Percentiles rank a stretch among this genome's conserved stretches.
Evolutionary conservation across 805 yeast species (phyloP).

Genomic region (Saccharomyces kudriavzevii): DNA sequence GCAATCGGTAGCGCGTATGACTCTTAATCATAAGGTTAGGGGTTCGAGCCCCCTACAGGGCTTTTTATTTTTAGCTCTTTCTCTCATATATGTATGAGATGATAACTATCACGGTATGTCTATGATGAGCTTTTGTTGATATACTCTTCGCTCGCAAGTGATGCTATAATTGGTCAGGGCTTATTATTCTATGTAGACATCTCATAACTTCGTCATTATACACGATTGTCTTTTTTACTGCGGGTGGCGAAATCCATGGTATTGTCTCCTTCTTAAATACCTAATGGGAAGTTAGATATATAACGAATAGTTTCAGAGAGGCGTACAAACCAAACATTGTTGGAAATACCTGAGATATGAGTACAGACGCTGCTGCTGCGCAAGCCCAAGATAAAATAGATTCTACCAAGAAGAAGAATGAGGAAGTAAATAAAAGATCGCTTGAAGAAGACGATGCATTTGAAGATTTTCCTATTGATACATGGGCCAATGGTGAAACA

Average conservation of each 20-base stretch:
- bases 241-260: not conserved
- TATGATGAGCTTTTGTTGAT: not conserved
- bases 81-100: too few species aligned
- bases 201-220: not conserved
- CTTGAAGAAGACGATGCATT: conserved; percentile 95
- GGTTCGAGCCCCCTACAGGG: conserved; percentile 27
- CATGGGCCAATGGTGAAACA: conserved; percentile 61
- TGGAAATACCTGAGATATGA: not conserved
- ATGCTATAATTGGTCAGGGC: not conserved
- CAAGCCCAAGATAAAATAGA: not conserved
- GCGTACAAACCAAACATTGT: not conserved
- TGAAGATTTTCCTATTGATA: conserved; percentile 91
- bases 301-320: not conserved
- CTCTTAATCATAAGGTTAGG: conserved; percentile 21
- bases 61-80: conserved; percentile 4
- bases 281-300: not conserved
- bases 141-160: not conserved
- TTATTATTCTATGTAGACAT: not conserved
- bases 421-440: conserved; percentile 30
- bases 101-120: too few species aligned
- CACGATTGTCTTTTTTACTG: not conserved
- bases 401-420: conserved; percentile 3
- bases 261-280: not conserved
- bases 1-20: conserved; percentile 24
- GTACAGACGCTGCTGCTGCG: not conserved